phyloP scores from a whole-genome alignment of 768 basidiomycete genomes.

The Collybia sp. region DNA sequence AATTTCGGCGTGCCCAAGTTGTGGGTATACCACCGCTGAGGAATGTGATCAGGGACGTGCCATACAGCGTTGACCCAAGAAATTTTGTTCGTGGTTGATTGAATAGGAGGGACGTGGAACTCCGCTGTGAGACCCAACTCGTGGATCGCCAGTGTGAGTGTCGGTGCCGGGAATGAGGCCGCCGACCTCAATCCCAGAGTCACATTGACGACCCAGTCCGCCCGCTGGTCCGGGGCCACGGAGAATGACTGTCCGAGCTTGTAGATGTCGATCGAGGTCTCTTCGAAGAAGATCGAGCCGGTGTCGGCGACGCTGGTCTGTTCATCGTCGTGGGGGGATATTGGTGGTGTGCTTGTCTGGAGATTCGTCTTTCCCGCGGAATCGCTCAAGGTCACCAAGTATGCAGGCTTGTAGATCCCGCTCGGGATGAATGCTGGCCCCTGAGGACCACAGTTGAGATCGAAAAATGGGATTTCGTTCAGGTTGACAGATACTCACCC shows the following conservation, averaged over 20 bases:
- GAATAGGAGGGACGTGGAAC: conserved; percentile 19
- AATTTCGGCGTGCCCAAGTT: conserved; percentile 51
- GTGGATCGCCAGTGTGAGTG: conserved; percentile 38
- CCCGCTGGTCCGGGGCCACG: conserved; percentile 36
- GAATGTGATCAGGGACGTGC: conserved; percentile 38
- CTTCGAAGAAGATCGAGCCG: conserved; percentile 40
- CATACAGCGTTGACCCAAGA: conserved; percentile 40
- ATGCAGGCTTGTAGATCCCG: conserved; percentile 53
- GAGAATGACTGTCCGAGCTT: conserved; percentile 46
- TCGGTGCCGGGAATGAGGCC: conserved; percentile 23
- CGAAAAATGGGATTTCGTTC: too few relatives aligned
- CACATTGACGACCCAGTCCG: conserved; percentile 53
- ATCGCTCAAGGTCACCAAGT: conserved; percentile 35
- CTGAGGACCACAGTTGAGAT: conserved; percentile 19
- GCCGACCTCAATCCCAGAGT: conserved; percentile 45
- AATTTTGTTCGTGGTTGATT: conserved; percentile 15
- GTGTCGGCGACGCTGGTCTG: conserved; percentile 11
- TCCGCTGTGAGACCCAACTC: conserved; percentile 39
- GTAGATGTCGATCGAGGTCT: conserved; percentile 50
- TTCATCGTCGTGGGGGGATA: conserved; percentile 16
- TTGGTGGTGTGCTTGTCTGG: conserved; percentile 15
- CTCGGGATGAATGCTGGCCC: conserved; percentile 54
- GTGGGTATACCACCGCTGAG: conserved; percentile 50
- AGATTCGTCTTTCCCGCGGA: conserved; percentile 12
- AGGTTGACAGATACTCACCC: conserved; percentile 28